Base-by-base conservation (phyloP, 202 grass and related monocot genomes). In the Setaria viridis region DNA sequence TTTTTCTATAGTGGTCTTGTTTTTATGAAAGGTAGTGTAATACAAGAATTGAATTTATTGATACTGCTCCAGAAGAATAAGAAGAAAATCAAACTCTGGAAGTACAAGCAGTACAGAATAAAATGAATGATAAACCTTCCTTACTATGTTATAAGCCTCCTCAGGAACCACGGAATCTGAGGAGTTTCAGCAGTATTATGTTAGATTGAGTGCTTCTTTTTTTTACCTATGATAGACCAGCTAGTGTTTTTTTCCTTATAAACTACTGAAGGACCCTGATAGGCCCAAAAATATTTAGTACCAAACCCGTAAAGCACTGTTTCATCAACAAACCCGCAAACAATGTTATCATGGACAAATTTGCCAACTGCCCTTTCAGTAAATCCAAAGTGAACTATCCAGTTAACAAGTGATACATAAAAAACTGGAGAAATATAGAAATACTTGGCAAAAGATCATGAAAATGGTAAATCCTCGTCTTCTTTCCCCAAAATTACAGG, bases 31-130 rank as follows among this genome's bases (percentile, higher is more conserved):
- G 68, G 17, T 62, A 50, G 1, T 55, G 25, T 55, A 73, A 74
- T 74, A 57, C 58, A 53, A 75, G n/a, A 5, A 54, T 75, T 53
- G 21, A 83, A 72, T 46, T 37, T 78, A 62, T 72, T 54, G 37
- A 21, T 47, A 77, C 7, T 53, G 59, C 67, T 55, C 39, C 39
- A 41, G 19, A 81, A 75, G 33, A 78, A 78, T 41, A 77, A 77
- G 53, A 70, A 62, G 57, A 77, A 59, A 71, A 82, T 70, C 45
- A 76, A 60, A 16, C 7, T 43, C 16, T 63, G 15, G 12, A 64
- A 53, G 29, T 39, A 16, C 75, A 67, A 50, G 45, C 34, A 65
- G 37, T 50, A 79, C 46, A 6, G 67, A 72, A 57, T 33, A 50
- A 50, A 78, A 51, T 43, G 33, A 85, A 60, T 75, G 6, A 10